These are phyloP conservation scores for Pseudogymnoascus sp. DNA, from an alignment of 2,329 filamentous ascomycete species.

Conservation along the genomic window DNA sequence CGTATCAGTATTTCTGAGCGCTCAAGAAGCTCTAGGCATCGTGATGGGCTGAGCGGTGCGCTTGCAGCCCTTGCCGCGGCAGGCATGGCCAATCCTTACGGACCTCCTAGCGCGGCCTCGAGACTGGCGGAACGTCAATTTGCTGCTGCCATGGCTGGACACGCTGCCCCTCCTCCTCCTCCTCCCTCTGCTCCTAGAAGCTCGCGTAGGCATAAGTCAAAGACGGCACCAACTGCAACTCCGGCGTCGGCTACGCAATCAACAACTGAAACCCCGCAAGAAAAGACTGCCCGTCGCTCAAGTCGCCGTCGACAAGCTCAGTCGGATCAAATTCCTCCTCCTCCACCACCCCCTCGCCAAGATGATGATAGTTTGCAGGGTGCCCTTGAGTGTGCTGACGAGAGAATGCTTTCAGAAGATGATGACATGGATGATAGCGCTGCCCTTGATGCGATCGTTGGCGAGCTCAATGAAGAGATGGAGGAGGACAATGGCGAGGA, in stretches of 20 bases:
- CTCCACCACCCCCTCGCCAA: conserved; percentile 45
- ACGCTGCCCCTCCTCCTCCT: conserved; percentile 31
- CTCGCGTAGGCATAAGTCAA: conserved; percentile 35
- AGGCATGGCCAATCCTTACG: conserved; percentile 47
- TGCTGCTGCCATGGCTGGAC: conserved; percentile 20
- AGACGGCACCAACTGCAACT: conserved; percentile 36
- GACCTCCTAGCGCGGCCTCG: conserved; percentile 21
- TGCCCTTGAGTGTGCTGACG: conserved; percentile 85
- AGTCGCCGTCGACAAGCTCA: conserved; percentile 51
- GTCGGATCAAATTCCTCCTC: conserved; percentile 39
- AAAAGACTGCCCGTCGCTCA: conserved; percentile 58
- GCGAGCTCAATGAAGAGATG: conserved; percentile 80
- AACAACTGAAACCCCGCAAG: conserved; percentile 40
- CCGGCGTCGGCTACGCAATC: conserved; percentile 36
- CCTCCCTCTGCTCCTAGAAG: conserved; percentile 30
- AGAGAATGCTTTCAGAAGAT: conserved; percentile 73
- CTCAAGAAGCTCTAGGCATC: conserved; percentile 51
- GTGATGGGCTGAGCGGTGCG: conserved; percentile 58
- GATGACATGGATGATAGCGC: conserved; percentile 59
- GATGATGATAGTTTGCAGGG: conserved; percentile 58
- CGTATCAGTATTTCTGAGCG: conserved; percentile 77
- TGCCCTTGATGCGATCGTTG: conserved; percentile 80
- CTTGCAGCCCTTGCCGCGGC: conserved; percentile 73
- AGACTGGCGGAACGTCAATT: conserved; percentile 25
- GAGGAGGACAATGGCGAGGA: conserved; percentile 65